These are phyloP conservation scores for Fusarium sulawesiense DNA, from an alignment of 2,329 filamentous ascomycete species.

Conservation along the genomic window DNA sequence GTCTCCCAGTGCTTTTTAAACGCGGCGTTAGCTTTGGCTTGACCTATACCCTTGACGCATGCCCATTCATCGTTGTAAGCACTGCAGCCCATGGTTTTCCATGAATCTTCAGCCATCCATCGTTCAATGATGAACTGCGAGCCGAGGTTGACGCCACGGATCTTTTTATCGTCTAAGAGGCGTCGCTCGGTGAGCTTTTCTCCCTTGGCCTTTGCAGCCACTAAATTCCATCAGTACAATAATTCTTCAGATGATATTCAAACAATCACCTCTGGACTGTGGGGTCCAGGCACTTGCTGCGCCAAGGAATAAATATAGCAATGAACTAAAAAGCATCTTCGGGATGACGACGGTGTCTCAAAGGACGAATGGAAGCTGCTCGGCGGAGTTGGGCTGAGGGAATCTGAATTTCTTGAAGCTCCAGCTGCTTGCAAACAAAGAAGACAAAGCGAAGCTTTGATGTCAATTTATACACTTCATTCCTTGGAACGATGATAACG, in stretches of 20 bases:
- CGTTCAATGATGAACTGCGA: constrained; percentile 46
- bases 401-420: accelerated
- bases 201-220: background rate
- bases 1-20: constrained; percentile 44
- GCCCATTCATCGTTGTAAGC: constrained; percentile 43
- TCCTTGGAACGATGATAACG: background rate
- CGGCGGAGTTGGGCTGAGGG: accelerated
- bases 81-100: constrained; percentile 43
- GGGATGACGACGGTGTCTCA: too few relatives aligned
- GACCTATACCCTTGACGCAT: constrained; percentile 42
- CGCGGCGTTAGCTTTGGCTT: constrained; percentile 36
- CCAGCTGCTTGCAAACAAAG: background rate
- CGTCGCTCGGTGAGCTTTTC: constrained; percentile 22
- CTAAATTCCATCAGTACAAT: background rate
- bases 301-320: background rate
- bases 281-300: constrained; percentile 14
- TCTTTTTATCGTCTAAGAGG: constrained; percentile 26
- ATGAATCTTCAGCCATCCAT: constrained; percentile 43
- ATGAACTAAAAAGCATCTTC: background rate
- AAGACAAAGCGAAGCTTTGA: background rate
- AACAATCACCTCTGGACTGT: constrained; percentile 6
- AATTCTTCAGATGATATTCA: accelerated
- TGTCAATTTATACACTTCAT: background rate
- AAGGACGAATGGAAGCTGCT: background rate
- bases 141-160: constrained; percentile 45